Evolutionary conservation across 768 basidiomycete species (phyloP).

Genomic region (Suillus brevipes): DNA sequence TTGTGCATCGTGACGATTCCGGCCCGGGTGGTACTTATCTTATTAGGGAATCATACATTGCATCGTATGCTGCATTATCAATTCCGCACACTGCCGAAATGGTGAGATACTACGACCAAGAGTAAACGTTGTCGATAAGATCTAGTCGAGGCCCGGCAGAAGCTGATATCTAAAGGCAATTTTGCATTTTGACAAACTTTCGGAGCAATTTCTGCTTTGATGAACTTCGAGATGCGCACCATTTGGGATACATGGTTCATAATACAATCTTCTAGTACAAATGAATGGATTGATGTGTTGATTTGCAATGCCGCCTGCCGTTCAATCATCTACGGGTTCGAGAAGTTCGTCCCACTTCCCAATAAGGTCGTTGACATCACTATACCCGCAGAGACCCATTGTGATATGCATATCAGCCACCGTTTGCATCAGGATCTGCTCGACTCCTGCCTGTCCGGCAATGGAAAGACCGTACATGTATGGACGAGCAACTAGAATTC

Average conservation of each 20-base stretch:
- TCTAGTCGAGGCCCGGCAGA: background rate
- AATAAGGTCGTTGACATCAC: slow-evolving; percentile 57
- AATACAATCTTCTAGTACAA: background rate
- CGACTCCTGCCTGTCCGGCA: slow-evolving; percentile 71
- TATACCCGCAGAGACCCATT: slow-evolving; percentile 63
- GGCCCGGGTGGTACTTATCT: too few relatives aligned
- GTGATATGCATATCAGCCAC: slow-evolving; percentile 69
- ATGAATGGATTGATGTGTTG: background rate
- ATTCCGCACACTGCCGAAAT: too few relatives aligned
- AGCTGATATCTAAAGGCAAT: background rate
- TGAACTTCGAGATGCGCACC: background rate
- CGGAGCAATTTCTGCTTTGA: background rate
- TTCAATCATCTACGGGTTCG: slow-evolving; percentile 3
- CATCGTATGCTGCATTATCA: too few relatives aligned
- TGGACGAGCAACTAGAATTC: slow-evolving; percentile 62
- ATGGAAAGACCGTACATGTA: slow-evolving; percentile 72
- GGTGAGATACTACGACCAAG: too few relatives aligned
- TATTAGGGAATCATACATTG: too few relatives aligned
- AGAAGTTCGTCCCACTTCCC: slow-evolving; percentile 45
- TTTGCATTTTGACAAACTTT: background rate
- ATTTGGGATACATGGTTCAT: background rate
- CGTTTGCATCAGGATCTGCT: slow-evolving; percentile 67
- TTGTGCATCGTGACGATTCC: too few relatives aligned
- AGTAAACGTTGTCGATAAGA: background rate
- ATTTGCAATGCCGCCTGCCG: background rate